Base-by-base conservation (phyloP, 768 basidiomycete genomes). In the Mycena kentingensis region DNA sequence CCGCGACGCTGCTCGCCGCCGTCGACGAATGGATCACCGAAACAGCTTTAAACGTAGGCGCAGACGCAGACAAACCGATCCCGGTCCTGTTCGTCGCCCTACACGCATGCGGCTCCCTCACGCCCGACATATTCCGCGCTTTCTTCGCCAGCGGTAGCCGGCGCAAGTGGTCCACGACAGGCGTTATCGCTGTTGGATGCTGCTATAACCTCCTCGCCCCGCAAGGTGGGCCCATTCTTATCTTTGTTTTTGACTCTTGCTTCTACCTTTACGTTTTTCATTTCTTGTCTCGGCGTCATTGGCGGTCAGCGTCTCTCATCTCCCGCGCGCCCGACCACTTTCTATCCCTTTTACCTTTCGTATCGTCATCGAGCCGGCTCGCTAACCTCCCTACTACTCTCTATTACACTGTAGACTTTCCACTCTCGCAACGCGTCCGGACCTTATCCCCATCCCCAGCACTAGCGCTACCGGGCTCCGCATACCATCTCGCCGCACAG, bases 21-120 rank as follows among this genome's bases (percentile, higher is more conserved):
- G 71, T 85, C 16, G 67, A 77, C 50, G 73, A 76, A 21, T 89
- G 88, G 88, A 64, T 85, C 19, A 39, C 45, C 13, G 58, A 52
- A 45, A 56, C 63, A 38, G 26, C 39, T 31, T 49, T 38, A 41
- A 51, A n/a, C n/a, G 18, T 48, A 38, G 49, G 38, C 35, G 22
- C 32, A 10, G 27, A 31, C 27, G 42, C 45, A 22, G 18, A 36
- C 6, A 42, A 54, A 5, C 69, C 64, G 6, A 62, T 68, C 21
- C 83, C 83, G 1, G 77, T 88, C 8, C 67, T 87, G 24, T 69
- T 90, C 36, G 78, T 88, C 26, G 88, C 83, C 16, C 74, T 90
- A 29, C 88, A 90, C 57, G 86, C 87, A 1, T 90, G 88, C 57
- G 88, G 88, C 4, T 84, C 87, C 1, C 78, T 90, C 32, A 87